phyloP scores from a whole-genome alignment of 345 rosid genomes.

The Iberis pinnata region DNA sequence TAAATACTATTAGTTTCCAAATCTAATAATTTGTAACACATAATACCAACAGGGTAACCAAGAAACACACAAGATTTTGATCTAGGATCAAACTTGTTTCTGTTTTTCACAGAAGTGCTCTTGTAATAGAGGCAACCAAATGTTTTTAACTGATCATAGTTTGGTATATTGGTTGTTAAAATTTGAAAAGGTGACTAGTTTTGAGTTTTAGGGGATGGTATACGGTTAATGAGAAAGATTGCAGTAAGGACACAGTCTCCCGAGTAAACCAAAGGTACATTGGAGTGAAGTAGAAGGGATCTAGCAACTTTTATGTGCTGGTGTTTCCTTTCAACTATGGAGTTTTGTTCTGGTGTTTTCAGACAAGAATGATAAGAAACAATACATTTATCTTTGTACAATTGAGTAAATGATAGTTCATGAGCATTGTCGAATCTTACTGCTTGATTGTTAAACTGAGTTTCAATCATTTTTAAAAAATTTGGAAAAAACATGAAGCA shows the following conservation, averaged over 20 bases:
- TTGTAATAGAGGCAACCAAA: too few species aligned
- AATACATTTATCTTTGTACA: too few species aligned
- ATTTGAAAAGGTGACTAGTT: neutral
- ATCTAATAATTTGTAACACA: neutral
- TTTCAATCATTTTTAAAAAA: too few species aligned
- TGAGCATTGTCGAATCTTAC: too few species aligned
- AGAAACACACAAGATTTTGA: neutral
- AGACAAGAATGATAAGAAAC: too few species aligned
- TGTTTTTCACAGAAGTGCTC: neutral
- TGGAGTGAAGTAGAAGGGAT: neutral
- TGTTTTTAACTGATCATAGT: neutral
- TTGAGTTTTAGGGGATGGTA: neutral
- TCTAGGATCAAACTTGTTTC: neutral
- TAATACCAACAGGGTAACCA: neutral
- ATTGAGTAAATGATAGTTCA: too few species aligned
- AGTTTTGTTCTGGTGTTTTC: neutral
- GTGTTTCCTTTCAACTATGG: neutral
- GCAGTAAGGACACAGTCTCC: neutral
- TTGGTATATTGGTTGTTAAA: neutral
- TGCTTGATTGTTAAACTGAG: too few species aligned
- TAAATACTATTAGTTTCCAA: neutral
- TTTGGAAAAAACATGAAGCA: too few species aligned
- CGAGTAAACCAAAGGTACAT: neutral
- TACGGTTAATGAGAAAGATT: neutral
- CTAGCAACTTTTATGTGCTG: neutral